phyloP scores from a whole-genome alignment of 495 filamentous ascomycete genomes.

The Aspergillus ostianus region DNA sequence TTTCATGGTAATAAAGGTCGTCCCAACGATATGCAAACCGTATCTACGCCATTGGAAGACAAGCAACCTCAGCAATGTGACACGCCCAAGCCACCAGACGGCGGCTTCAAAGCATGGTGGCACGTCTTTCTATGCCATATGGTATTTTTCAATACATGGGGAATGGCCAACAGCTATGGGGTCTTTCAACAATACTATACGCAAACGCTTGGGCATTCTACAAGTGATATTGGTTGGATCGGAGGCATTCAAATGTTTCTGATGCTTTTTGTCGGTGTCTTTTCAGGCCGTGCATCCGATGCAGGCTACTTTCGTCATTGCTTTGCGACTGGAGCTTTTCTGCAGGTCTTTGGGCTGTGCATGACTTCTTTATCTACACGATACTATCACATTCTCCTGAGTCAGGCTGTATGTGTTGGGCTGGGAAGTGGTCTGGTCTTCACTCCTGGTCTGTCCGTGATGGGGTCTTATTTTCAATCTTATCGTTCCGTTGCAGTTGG shows the following conservation, averaged over 20 bases:
- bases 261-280: slow-evolving; percentile 48
- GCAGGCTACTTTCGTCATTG: slow-evolving; percentile 67
- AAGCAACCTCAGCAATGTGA: too few species aligned
- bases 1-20: too few species aligned
- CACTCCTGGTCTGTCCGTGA: slow-evolving; percentile 59
- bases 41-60: too few species aligned
- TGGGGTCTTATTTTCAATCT: slow-evolving; percentile 67
- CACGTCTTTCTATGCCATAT: slow-evolving; percentile 1
- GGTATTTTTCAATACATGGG: slow-evolving; percentile 4
- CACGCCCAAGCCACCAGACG: slow-evolving; percentile 3
- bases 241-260: slow-evolving; percentile 51
- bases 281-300: slow-evolving; percentile 67
- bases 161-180: slow-evolving; percentile 6
- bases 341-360: slow-evolving; percentile 68
- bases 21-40: too few species aligned
- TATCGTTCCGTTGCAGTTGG: slow-evolving; percentile 66
- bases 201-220: slow-evolving; percentile 49
- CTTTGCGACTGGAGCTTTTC: slow-evolving; percentile 54
- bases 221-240: slow-evolving; percentile 59
- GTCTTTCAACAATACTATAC: slow-evolving; percentile 54
- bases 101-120: background rate
- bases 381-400: slow-evolving; percentile 52
- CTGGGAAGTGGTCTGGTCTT: slow-evolving; percentile 59
- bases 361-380: slow-evolving; percentile 55
- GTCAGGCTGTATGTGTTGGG: slow-evolving; percentile 36